phyloP scores from a whole-genome alignment of 169 alveolate species.

The Eimeria praecox region DNA sequence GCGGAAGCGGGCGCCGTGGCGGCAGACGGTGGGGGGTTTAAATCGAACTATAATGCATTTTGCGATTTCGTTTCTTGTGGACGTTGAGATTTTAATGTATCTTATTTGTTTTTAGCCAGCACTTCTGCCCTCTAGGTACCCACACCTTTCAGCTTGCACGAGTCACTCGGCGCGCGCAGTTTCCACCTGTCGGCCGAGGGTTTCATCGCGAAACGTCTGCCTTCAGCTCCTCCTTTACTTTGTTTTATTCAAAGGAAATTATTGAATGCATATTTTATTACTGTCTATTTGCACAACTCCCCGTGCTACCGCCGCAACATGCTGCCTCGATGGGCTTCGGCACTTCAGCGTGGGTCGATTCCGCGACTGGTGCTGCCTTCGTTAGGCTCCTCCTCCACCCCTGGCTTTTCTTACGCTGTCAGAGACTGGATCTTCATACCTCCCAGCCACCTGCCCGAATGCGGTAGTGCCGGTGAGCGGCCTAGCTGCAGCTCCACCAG shows the following conservation, averaged over 20 bases:
- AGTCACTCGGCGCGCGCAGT: neutral
- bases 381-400: neutral
- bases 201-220: neutral
- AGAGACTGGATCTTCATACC: neutral
- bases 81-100: neutral
- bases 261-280: neutral
- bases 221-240: neutral
- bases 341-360: conserved; percentile 12
- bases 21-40: neutral
- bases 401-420: too few species aligned
- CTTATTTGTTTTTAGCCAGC: neutral
- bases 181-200: neutral
- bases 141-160: neutral
- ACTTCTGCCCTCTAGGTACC: neutral
- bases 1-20: neutral
- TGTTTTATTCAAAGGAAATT: neutral
- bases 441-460: neutral
- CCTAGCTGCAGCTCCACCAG: neutral
- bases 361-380: conserved; percentile 5
- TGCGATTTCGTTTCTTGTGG: neutral
- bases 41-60: neutral
- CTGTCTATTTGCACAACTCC: neutral
- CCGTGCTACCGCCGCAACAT: neutral
- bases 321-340: conserved; percentile 28
- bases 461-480: neutral